Base-by-base conservation (phyloP, 2,329 filamentous ascomycete genomes). In the Trichophyton schoenleinii region DNA sequence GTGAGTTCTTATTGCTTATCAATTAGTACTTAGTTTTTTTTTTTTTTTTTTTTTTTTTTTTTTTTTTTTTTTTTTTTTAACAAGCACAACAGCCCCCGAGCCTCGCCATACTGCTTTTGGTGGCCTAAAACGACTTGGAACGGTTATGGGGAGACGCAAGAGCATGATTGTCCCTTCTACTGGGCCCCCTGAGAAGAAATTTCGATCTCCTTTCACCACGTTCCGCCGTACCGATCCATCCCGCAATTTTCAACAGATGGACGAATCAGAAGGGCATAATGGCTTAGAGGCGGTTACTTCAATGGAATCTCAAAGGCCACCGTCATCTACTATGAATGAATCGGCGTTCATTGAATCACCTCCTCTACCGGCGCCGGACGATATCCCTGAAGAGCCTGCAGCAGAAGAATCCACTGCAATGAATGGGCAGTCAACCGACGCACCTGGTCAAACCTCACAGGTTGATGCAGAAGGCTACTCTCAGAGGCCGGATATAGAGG, bases 71-170 rank as follows among this genome's bases (percentile, higher is more conserved):
- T 36, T 41, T 11, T 18, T 18, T 18, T n/a, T n/a, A 18, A 41
- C 48, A 22, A 38, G 11, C 28, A 22, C 20, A 36, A 18, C 61
- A 75, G 74, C 69, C 31, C 70, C 72, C 11, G 73, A 77, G 63
- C 66, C 71, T 76, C 69, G 72, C 18, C 72, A 73, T 64, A 75
- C 73, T 25, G 70, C 55, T 36, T 66, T 79, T 41, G 75, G 77
- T 48, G 77, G 77, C 3, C 67, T 79, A 36, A 75, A 75, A 64
- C 72, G 77, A 60, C 68, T 79, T 28, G 77, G 77, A 34, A 79
- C 77, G 3, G 77, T 78, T 20, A 78, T 79, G 75, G 73, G 74
- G 52, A 68, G 77, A 57, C 71, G 77, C 61, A 78, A 77, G 68
- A 78, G 75, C 63, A 67, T 75, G 52, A 71, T 72, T 9, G 52